Conservation (phyloP, 2,329 filamentous ascomycete species). For the Diplocarpon rosae region DNA sequence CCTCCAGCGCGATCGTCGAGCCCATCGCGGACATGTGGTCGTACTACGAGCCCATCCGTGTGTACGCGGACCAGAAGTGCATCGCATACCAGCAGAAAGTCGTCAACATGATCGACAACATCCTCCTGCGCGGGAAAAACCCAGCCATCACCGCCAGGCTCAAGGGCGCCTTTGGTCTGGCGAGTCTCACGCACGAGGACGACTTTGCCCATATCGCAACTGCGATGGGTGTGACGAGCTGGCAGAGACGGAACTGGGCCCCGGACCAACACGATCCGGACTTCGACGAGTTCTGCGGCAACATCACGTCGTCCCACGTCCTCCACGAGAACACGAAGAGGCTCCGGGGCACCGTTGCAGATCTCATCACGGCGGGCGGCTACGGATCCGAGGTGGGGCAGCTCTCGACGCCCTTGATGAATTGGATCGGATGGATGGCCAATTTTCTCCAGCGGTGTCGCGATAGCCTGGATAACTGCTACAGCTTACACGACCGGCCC, state of each 20-base stretch:
- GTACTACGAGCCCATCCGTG: conserved; percentile 47
- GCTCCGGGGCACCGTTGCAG: conserved; percentile 52
- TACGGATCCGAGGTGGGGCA: conserved; percentile 31
- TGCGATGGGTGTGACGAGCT: conserved; percentile 34
- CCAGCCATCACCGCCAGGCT: conserved; percentile 31
- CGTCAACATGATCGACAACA: conserved; percentile 46
- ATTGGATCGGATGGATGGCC: conserved; percentile 45
- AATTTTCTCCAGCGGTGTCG: conserved; percentile 30
- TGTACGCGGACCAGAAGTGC: conserved; percentile 49
- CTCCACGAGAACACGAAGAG: conserved; percentile 51
- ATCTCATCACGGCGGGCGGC: conserved; percentile 37
- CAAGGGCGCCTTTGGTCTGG: conserved; percentile 42
- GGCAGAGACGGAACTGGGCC: conserved; percentile 51
- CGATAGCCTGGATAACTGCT: conserved; percentile 39
- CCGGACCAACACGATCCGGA: conserved; percentile 36
- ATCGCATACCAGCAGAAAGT: conserved; percentile 52
- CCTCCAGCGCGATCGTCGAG: conserved; percentile 67
- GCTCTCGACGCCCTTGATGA: conserved; percentile 41
- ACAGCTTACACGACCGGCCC: conserved; percentile 35
- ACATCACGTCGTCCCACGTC: conserved; percentile 37
- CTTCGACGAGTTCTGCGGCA: conserved; percentile 44
- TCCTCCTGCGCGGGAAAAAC: conserved; percentile 39
- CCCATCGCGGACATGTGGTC: conserved; percentile 69
- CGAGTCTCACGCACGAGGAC: conserved; percentile 30
- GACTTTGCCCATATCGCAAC: conserved; percentile 42